These are phyloP conservation scores for Hypoxylon sp. DNA, from an alignment of 2,329 filamentous ascomycete species.

Conservation along the genomic window DNA sequence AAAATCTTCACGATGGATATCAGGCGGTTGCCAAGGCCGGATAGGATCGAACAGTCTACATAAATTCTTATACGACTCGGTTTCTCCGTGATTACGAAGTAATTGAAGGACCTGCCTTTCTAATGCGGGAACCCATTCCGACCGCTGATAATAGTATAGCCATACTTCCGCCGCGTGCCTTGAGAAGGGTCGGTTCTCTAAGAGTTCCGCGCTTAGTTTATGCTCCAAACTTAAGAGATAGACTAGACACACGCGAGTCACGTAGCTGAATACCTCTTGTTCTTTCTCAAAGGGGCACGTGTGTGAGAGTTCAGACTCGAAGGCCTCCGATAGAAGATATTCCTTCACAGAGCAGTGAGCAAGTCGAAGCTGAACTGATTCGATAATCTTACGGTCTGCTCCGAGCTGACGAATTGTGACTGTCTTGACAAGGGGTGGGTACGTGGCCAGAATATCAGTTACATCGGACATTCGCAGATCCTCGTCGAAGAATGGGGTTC, in stretches of 20 bases:
- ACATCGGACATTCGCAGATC: constrained; percentile 1
- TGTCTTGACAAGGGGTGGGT: neutral
- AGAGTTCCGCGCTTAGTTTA: neutral
- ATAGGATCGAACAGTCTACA: neutral
- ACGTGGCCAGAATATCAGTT: neutral
- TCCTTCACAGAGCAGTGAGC: neutral
- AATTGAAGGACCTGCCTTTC: neutral
- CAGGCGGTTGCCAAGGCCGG: neutral
- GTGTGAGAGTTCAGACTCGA: neutral
- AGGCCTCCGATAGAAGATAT: neutral
- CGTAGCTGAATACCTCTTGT: neutral
- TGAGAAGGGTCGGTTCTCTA: neutral
- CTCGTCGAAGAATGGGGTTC: neutral
- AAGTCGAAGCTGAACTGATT: neutral
- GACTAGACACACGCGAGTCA: neutral
- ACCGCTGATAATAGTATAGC: neutral
- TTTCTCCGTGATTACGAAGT: neutral
- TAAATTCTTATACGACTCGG: neutral
- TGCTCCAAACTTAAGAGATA: neutral
- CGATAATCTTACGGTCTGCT: neutral
- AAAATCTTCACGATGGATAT: neutral
- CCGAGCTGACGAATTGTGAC: neutral
- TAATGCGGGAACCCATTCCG: neutral
- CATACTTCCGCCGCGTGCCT: constrained; percentile 1
- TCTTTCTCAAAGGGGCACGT: neutral